Evolutionary conservation across 2,329 filamentous ascomycete species (phyloP), one percentile per base, ranked within the genome.

Genomic region (Epichloe elymi): DNA sequence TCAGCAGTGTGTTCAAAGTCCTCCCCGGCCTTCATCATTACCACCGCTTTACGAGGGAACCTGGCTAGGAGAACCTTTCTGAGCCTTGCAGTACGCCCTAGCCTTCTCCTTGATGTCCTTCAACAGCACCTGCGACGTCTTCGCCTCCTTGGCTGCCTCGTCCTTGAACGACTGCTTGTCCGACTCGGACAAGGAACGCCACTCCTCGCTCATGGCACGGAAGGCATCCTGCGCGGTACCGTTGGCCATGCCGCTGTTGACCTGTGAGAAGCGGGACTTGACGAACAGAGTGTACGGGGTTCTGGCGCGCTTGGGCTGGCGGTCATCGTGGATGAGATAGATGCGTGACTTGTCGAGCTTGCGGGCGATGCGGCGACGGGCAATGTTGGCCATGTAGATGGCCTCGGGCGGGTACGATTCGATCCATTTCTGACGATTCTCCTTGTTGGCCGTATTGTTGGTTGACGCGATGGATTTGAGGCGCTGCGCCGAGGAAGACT

Each of bases 381-480:
- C 73, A 2, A 54, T 55, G 66, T 77, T 79, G 54, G 77, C 76
- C 2, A 63, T 54, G 46, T 59, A 54, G 49, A 79, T 72, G 33
- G 67, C 62, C 48, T 61, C 59, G 3, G 65, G 61, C 3, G 70
- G 61, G 56, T 71, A 60, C 30, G 61, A 64, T 53, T 72, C 64
- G n/a, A 79, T 61, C 76, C 77, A 80, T 15, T 66, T 62, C 62
- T 71, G 68, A 59, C 67, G 66, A 17, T 61, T 57, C 8, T 61
- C 65, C 8, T 62, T 57, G 58, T 76, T 76, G 57, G 57, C 54
- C 19, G 58, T 55, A 46, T 63, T 64, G 65, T 79, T 78, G 55
- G 67, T 56, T 2, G 61, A 51, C 30, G 62, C 66, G 12, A 39
- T 58, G 20, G 60, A 56, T n/a, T 61, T 40, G 26, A 76, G 63